Conservation (phyloP, 441 rosid species). For the Breynia disticha region DNA sequence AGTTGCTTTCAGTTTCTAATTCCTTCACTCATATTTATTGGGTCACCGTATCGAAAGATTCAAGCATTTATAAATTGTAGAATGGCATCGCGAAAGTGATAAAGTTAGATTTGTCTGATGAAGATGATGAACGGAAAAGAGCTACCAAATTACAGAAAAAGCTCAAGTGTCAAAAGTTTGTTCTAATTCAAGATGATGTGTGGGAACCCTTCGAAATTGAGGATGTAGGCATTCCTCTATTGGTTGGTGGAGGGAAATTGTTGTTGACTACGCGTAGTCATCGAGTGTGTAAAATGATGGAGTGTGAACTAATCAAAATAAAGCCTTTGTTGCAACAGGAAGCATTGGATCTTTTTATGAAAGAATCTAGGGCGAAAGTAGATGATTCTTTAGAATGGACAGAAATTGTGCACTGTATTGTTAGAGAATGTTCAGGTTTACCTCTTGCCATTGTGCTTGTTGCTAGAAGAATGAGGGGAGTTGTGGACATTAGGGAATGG, state of each 20-base stretch:
- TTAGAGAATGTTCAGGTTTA: constrained; percentile 7
- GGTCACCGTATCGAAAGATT: too few relatives aligned
- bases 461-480: constrained; percentile 13
- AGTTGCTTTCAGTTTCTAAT: too few relatives aligned
- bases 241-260: neutral
- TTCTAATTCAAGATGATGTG: too few relatives aligned
- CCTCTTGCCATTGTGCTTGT: constrained; percentile 6
- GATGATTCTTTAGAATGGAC: neutral
- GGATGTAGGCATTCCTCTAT: neutral
- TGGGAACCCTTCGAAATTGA: too few relatives aligned
- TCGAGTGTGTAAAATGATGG: neutral
- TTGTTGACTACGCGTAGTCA: neutral
- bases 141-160: too few relatives aligned
- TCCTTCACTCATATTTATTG: too few relatives aligned
- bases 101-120: too few relatives aligned
- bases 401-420: neutral
- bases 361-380: constrained; percentile 9
- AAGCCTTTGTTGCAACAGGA: too few relatives aligned
- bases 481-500: constrained; percentile 6
- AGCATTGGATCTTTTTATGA: constrained; percentile 3
- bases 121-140: too few relatives aligned
- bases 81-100: too few relatives aligned
- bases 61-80: too few relatives aligned
- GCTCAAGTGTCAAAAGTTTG: too few relatives aligned
- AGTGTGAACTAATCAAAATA: neutral